phyloP scores from a whole-genome alignment of 106 monocot species.

The Dendrobium nobile region DNA sequence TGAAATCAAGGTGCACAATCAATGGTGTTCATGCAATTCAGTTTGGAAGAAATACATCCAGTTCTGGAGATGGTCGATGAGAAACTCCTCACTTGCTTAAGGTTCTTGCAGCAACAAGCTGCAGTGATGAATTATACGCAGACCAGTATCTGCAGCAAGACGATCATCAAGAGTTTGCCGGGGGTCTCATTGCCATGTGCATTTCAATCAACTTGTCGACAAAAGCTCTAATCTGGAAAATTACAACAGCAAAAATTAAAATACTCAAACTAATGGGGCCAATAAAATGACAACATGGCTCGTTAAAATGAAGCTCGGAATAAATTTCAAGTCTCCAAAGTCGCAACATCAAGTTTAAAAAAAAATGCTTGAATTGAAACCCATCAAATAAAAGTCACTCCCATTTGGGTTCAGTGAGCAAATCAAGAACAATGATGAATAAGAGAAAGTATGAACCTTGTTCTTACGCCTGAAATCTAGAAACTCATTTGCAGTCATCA shows the following conservation, averaged over 20 bases:
- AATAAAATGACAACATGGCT: not conserved
- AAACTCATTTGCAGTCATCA: slow-evolving; percentile 63
- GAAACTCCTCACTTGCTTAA: not conserved
- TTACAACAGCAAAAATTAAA: not conserved
- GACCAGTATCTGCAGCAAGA: not conserved
- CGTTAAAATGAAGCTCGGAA: too few species aligned
- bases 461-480: slow-evolving; percentile 77
- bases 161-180: slow-evolving; percentile 29
- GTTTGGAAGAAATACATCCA: not conserved
- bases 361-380: not conserved
- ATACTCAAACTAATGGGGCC: not conserved
- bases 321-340: too few species aligned
- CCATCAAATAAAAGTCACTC: not conserved
- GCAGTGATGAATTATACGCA: not conserved
- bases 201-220: slow-evolving; percentile 91
- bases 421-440: not conserved
- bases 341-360: too few species aligned
- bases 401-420: not conserved
- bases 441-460: slow-evolving; percentile 40
- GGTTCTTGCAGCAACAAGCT: not conserved
- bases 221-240: slow-evolving; percentile 78
- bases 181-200: slow-evolving; percentile 44
- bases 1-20: not conserved
- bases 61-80: not conserved
- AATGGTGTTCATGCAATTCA: not conserved